These are phyloP conservation scores for Pholiota microspora DNA, from an alignment of 768 basidiomycete species.

Conservation along the genomic window DNA sequence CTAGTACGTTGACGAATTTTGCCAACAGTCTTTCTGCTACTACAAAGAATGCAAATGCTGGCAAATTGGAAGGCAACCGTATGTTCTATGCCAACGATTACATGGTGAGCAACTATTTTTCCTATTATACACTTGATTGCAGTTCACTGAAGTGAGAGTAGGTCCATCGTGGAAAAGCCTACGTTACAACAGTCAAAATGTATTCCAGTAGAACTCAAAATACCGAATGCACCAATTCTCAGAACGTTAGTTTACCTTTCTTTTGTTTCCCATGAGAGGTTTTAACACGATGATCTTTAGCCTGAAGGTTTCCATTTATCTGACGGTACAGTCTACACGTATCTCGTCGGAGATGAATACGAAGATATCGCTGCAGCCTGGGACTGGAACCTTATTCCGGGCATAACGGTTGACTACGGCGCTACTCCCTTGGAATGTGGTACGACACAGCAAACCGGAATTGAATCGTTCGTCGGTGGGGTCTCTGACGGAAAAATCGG, in stretches of 20 bases:
- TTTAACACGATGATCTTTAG: conserved; percentile 24
- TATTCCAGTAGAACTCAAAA: conserved; percentile 56
- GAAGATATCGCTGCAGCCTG: conserved; percentile 70
- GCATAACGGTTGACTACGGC: conserved; percentile 64
- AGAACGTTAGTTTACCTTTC: conserved; percentile 43
- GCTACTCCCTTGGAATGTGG: conserved; percentile 52
- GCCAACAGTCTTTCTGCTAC: conserved; percentile 33
- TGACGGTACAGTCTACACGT: conserved; percentile 64
- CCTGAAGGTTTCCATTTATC: conserved; percentile 69
- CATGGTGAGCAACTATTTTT: conserved; percentile 42
- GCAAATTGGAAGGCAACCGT: conserved; percentile 50
- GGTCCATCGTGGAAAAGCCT: conserved; percentile 61
- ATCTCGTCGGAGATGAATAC: conserved; percentile 65
- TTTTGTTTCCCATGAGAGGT: not conserved
- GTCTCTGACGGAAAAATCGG: conserved; percentile 57
- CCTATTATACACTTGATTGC: not conserved
- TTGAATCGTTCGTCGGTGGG: conserved; percentile 64
- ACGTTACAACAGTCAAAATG: conserved; percentile 64
- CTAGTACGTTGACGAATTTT: conserved; percentile 36
- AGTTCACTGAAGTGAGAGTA: conserved; percentile 20
- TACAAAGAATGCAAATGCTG: conserved; percentile 49
- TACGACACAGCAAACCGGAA: conserved; percentile 39
- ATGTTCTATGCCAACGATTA: conserved; percentile 71
- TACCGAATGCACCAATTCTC: conserved; percentile 63
- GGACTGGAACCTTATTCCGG: conserved; percentile 81